Evolutionary conservation across 1,284 basidiomycete genomes (phyloP).

Genomic region (Melampsora abietis-canadensis): DNA sequence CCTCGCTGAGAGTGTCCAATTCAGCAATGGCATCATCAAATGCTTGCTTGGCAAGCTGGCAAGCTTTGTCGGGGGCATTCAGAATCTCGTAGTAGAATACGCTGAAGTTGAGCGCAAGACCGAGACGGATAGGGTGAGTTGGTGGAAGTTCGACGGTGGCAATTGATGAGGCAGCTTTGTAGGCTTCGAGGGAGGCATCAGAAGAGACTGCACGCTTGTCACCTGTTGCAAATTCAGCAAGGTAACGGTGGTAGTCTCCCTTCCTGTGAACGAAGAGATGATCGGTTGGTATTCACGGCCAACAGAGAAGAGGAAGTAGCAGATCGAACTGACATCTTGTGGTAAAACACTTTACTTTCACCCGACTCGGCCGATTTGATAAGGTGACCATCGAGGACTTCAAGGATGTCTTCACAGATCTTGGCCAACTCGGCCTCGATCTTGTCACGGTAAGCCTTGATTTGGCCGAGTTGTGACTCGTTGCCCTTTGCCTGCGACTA

Average conservation of each 20-base stretch:
- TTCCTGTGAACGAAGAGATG: conserved; percentile 50
- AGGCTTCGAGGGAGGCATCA: conserved; percentile 55
- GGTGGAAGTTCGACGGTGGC: conserved; percentile 56
- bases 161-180: conserved; percentile 56
- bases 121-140: conserved; percentile 57
- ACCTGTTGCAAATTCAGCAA: conserved; percentile 57
- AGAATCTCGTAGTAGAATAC: conserved; percentile 59
- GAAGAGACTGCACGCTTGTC: conserved; percentile 49
- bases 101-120: conserved; percentile 58
- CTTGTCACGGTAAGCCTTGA: conserved; percentile 53
- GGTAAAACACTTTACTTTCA: conserved; percentile 53
- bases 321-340: conserved; percentile 50
- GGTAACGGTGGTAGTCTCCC: conserved; percentile 59
- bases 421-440: conserved; percentile 50
- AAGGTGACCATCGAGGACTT: conserved; percentile 53
- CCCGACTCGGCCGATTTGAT: conserved; percentile 53
- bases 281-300: not conserved
- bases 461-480: conserved; percentile 49
- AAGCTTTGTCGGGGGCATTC: conserved; percentile 57
- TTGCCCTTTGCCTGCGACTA: conserved; percentile 49
- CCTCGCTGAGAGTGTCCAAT: conserved; percentile 58
- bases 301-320: not conserved
- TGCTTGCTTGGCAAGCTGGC: conserved; percentile 57
- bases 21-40: conserved; percentile 59
- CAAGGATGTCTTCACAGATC: conserved; percentile 53